Evolutionary conservation across 306 rosid species (phyloP).

Genomic region (Ammopiptanthus mongolicus): DNA sequence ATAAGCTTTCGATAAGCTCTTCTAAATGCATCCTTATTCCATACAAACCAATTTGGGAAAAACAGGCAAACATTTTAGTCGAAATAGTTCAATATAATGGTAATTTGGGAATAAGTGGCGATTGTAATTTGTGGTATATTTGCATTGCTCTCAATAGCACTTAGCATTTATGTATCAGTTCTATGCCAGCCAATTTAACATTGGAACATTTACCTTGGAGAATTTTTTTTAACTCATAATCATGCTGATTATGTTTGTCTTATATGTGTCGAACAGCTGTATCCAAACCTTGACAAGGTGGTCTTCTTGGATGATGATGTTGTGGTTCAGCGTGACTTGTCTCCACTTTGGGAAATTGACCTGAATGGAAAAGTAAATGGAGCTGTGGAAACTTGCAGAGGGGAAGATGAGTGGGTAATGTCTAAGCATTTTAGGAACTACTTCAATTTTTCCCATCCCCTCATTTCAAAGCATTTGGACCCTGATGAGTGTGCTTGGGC

Average conservation of each 20-base stretch:
- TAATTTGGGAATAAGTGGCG: not conserved
- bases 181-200: not conserved
- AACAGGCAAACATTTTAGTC: no score
- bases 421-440: constrained; percentile 86
- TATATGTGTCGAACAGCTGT: constrained; percentile 57
- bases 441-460: constrained; percentile 95
- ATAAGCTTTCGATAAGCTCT: no score
- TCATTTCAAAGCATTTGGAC: constrained; percentile 56
- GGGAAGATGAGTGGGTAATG: constrained; percentile 98
- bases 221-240: not conserved
- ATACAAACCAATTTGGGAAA: no score
- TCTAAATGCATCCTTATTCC: no score
- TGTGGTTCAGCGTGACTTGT: constrained; percentile 84
- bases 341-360: constrained; percentile 90
- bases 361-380: constrained; percentile 91
- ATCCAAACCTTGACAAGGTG: constrained; percentile 91
- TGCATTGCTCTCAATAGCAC: not conserved
- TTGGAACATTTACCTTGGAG: not conserved
- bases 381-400: constrained; percentile 97
- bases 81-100: no score
- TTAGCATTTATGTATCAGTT: not conserved
- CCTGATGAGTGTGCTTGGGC: constrained; percentile 99
- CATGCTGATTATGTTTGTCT: constrained; percentile 30
- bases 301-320: constrained; percentile 91
- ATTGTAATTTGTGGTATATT: not conserved